phyloP scores from a whole-genome alignment of 2,329 filamentous ascomycete species.

The Fusarium verticillioides region DNA sequence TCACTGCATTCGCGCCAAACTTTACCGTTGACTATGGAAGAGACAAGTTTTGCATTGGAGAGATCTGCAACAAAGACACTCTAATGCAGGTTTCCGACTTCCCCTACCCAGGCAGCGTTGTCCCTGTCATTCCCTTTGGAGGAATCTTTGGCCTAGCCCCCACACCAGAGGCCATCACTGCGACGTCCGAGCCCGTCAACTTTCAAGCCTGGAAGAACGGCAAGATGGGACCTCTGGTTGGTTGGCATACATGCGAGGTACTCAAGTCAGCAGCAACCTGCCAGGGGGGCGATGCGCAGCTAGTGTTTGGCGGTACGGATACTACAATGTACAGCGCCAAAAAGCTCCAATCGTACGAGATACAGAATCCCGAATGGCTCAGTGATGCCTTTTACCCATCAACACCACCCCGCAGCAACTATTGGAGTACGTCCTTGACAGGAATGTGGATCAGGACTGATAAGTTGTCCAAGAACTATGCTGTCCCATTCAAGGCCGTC shows the following conservation, averaged over 20 bases:
- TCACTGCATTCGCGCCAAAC: background rate
- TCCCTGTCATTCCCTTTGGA: background rate
- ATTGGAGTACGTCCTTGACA: conserved; percentile 6
- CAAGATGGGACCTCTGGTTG: background rate
- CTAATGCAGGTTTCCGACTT: conserved; percentile 4
- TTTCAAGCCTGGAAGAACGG: background rate
- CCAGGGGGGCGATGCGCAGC: background rate
- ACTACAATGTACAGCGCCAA: background rate
- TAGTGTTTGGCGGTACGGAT: conserved; percentile 5
- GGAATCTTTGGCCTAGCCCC: conserved; percentile 4
- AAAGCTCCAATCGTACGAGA: background rate
- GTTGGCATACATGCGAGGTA: background rate
- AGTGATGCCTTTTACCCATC: conserved; percentile 13
- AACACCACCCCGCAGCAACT: conserved; percentile 14
- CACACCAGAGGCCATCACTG: background rate
- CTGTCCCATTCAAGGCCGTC: conserved; percentile 3
- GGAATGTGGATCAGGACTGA: conserved; percentile 5
- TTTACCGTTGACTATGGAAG: conserved; percentile 5
- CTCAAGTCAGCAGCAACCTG: background rate
- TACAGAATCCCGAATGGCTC: conserved; percentile 16
- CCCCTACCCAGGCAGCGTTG: background rate
- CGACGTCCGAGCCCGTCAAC: background rate
- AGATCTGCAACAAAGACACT: background rate
- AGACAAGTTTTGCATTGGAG: background rate
- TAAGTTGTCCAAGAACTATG: conserved; percentile 4